Base-by-base conservation (phyloP, 2,329 filamentous ascomycete genomes). In the Sclerotinia glacialis region DNA sequence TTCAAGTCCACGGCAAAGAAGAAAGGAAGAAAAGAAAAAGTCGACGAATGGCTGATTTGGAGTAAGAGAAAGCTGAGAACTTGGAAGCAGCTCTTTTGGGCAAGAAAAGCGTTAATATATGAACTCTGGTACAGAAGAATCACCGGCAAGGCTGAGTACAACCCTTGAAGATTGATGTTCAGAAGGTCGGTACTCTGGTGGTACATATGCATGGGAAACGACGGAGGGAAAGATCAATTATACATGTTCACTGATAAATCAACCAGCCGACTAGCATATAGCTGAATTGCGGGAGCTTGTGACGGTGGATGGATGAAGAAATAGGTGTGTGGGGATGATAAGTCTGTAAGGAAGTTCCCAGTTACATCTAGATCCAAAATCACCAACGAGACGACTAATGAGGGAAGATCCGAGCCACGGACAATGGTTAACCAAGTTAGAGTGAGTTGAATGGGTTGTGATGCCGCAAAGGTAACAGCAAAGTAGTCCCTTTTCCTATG, bases 171-270 rank as follows among this genome's bases (percentile, higher is more conserved):
- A 65, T 65, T 42, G 42, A 56, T 26, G 60, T 52, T 60, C 42
- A 50, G 31, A 21, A 44, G n/a, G 49, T 40, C 44, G 44, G 47
- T 26, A 49, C 42, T 40, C 42, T 52, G 54, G 34, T 44, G 21
- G 55, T 52, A 65, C 54, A 23, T 42, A 65, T 65, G 64, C 64
- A 65, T 26, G 46, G 52, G 64, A 60, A 49, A 49, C 37, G 58
- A 52, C 44, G 54, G 34, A 26, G 53, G 37, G 26, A 23, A 16
- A 52, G 44, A 50, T 61, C 55, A 61, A 46, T 60, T 55, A 42
- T 61, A 65, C 54, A 65, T 23, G 46, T 65, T 65, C 54, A 60
- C 44, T 60, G 31, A 21, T 26, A 52, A 21, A 55, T 47, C 50
- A 52, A 64, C 63, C 46, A 47, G 46, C 63, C 52, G 31, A 65